Evolutionary conservation across 164 flowering plant species (phyloP), one percentile per base, ranked within the genome.

Genomic region (Platanus orientalis): DNA sequence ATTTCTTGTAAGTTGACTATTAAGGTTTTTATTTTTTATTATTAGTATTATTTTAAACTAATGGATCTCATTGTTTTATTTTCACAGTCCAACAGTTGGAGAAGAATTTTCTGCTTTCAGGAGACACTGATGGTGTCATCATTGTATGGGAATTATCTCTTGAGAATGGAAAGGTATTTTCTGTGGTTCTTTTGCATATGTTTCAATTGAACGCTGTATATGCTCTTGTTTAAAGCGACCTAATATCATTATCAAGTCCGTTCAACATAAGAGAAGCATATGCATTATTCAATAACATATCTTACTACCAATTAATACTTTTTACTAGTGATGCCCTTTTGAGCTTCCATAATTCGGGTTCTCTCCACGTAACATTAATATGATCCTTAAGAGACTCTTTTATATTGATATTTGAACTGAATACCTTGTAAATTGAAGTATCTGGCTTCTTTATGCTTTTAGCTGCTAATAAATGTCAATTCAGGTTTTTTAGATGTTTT

Each of bases 101-200:
- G 64, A 74, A 62, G 40, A 96, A 94, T 76, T 89, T 76, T 78
- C 73, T 94, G 60, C 84, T 94, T 13, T 89, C 97, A 27, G 99
- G 97, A 75, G 92, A 92, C 74, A 81, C 92, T 59, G 85, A 80
- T 66, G 99, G 97, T 58, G 71, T 55, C 64, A 85, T 91, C 53
- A 74, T 85, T 32, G 50, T 89, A 44, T 94, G 99, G 99, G 99
- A 87, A 70, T 61, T 81, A 7, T 78, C 86, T 57, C 74, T 85
- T 65, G 60, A 68, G 57, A 78, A 77, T 34, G 60, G 71, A 32
- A 83, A 80, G 95, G 98, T 90, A 78, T 9, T 39, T 25, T 11
- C 28, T 68, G 4, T 28, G 6, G 6, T 51, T 52, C 14, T 44
- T 53, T 14, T 13, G 12, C 10, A 3, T 58, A 17, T 27, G 13